Evolutionary conservation across 257 asterid genomes (phyloP), one percentile per base, ranked within the genome.

Genomic region (Paraleonurus japonicus): DNA sequence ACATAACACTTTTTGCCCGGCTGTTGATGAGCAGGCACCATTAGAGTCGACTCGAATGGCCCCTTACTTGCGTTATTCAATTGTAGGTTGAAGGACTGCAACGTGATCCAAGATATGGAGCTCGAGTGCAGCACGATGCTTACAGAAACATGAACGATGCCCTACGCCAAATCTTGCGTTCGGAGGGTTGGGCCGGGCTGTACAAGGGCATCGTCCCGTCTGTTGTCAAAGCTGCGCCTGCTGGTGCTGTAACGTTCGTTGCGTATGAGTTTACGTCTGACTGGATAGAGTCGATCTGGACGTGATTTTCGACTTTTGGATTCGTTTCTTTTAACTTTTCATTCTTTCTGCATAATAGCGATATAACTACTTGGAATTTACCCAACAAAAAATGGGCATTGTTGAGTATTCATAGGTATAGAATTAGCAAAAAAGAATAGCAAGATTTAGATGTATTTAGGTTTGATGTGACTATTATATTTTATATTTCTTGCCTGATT

Each of bases 191-290:
- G 90, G 84, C 85, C 0, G 96, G 99, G 10, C 96, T 94, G 10
- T 94, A 94, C 28, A 94, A 94, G 77, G 99, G 99, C 77, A 94
- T 94, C 5, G 88, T 83, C 50, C 99, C 99, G 2, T 94, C 99
- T 1, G 79, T 91, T 13, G 58, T 91, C 74, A 91, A 91, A 84
- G 96, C 99, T 71, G 99, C 99, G 55, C 99, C 96, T 1, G 97
- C 96, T 30, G 92, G 95, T 67, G 99, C 99, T 69, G 96, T 94
- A n/a, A 94, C 99, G 48, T 94, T 94, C 67, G 96, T 88, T 80
- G 95, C 89, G 32, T 91, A 87, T 58, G 99, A 94, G 78, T 83
- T 81, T 65, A 81, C 87, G 0, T 88, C 96, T 0, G 93, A 89
- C 65, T 88, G 96, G 96, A 76, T 91, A 67, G 96, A 86, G 84